These are phyloP conservation scores for Rhypophila decipiens DNA, from an alignment of 495 filamentous ascomycete species.

Conservation along the genomic window DNA sequence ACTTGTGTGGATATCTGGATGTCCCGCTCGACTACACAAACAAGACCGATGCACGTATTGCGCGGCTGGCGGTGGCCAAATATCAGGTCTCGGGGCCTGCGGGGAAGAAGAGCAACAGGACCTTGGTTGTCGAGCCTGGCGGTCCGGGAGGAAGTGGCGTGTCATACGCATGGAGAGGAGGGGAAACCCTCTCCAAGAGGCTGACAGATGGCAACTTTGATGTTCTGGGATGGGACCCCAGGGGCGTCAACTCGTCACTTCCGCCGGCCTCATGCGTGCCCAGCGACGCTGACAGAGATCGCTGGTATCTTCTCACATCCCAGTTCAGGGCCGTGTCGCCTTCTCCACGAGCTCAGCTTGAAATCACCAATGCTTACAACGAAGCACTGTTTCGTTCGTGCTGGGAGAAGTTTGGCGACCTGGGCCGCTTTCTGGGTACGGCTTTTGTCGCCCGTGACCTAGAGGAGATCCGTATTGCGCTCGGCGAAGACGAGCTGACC, in stretches of 20 bases:
- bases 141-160: slow-evolving; percentile 42
- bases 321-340: slow-evolving; percentile 31
- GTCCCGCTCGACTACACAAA: slow-evolving; percentile 42
- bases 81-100: slow-evolving; percentile 37
- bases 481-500: slow-evolving; percentile 43
- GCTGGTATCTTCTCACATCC: slow-evolving; percentile 32
- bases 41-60: slow-evolving; percentile 32
- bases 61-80: slow-evolving; percentile 36
- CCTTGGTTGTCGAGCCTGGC: slow-evolving; percentile 42
- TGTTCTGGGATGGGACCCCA: slow-evolving; percentile 51
- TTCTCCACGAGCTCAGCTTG: slow-evolving; percentile 27
- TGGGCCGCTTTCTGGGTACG: slow-evolving; percentile 35
- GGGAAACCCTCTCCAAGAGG: slow-evolving; percentile 26
- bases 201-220: slow-evolving; percentile 39
- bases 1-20: slow-evolving; percentile 37
- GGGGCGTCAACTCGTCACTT: slow-evolving; percentile 46
- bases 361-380: slow-evolving; percentile 33
- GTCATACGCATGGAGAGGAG: slow-evolving; percentile 29
- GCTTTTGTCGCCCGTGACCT: slow-evolving; percentile 43
- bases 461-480: slow-evolving; percentile 43
- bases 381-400: slow-evolving; percentile 38
- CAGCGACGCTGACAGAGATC: slow-evolving; percentile 33
- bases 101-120: slow-evolving; percentile 36
- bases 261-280: slow-evolving; percentile 47
- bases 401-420: slow-evolving; percentile 37